Base-by-base conservation (phyloP, 2,329 filamentous ascomycete species). In the Beauveria pseudobassiana region DNA sequence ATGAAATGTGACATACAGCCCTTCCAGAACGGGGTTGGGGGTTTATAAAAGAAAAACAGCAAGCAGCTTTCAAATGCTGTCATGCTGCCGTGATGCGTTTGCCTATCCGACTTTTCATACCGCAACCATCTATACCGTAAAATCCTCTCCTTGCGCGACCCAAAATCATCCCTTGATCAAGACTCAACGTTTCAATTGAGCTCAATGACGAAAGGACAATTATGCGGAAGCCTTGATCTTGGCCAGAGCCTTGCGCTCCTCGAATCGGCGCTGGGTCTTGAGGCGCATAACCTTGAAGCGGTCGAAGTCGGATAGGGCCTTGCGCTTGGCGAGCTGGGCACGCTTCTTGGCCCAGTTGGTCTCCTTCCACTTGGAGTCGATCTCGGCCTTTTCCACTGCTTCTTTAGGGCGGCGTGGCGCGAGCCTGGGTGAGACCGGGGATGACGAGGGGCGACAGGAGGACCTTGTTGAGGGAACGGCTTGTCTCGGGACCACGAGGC, bases 251-350 rank as follows among this genome's bases (percentile, higher is more conserved):
- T 97, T 98, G 82, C 89, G 89, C 81, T 96, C 89, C 86, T 97
- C 93, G 83, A 96, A 98, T 78, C 93, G 90, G 79, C 93, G 91
- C 89, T 97, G 93, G 88, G 99, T 99, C 89, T 93, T 96, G 82
- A 98, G 85, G 81, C 93, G 89, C 87, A 98, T 85, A 74, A 98
- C 95, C 90, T 99, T 97, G 91, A 98, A 99, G 80, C 95, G 89
- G 85, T 99, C 95, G 77, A 99, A 99, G 86, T 99, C 95, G 81
- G 88, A 96, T 70, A 99, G 85, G 74, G 87, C 86, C 83, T 89
- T 89, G 85, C 95, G 90, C 83, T 91, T 89, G 80, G 90, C 85
- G 73, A 86, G 85, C 82, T 91, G 89, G 71, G 87, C 87, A 76
- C 90, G 87, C 86, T 91, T 93, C 91, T 99, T 95, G 75, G 93